Conservation (phyloP, 2,329 filamentous ascomycete genomes). For the Botrytis aclada region DNA sequence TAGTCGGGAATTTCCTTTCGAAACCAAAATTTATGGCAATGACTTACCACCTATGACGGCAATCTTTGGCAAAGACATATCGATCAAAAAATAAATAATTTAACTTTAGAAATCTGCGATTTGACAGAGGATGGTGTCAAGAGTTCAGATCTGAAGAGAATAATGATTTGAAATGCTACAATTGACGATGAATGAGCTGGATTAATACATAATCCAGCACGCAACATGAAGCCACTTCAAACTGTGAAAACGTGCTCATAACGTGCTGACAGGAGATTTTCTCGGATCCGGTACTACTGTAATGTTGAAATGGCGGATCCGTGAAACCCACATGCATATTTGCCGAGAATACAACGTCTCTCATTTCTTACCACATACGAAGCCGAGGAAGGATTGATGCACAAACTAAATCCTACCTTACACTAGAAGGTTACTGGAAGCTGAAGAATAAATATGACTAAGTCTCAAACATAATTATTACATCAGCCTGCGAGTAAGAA, state of each 20-base stretch:
- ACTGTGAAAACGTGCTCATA: not conserved
- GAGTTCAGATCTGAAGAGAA: not conserved
- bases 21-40: constrained; percentile 41
- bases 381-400: not conserved
- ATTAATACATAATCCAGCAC: not conserved
- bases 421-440: not conserved
- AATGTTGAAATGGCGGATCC: not conserved
- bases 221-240: not conserved
- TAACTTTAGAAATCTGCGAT: not conserved
- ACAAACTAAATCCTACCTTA: not conserved
- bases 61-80: constrained; percentile 10
- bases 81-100: too few relatives aligned
- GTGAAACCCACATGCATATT: not conserved
- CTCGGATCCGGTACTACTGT: constrained; percentile 11
- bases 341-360: not conserved
- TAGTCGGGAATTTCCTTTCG: not conserved
- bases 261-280: constrained; percentile 1
- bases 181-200: not conserved
- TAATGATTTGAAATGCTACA: constrained; percentile 1
- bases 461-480: not conserved
- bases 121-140: not conserved
- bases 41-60: constrained; percentile 11
- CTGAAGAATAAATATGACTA: not conserved
- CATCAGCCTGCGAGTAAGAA: not conserved
- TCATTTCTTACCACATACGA: not conserved